Percentiles rank a stretch among this genome's conserved stretches.
Evolutionary conservation across 352 stramenopile species (phyloP).

Genomic region (Albugo laibachii): DNA sequence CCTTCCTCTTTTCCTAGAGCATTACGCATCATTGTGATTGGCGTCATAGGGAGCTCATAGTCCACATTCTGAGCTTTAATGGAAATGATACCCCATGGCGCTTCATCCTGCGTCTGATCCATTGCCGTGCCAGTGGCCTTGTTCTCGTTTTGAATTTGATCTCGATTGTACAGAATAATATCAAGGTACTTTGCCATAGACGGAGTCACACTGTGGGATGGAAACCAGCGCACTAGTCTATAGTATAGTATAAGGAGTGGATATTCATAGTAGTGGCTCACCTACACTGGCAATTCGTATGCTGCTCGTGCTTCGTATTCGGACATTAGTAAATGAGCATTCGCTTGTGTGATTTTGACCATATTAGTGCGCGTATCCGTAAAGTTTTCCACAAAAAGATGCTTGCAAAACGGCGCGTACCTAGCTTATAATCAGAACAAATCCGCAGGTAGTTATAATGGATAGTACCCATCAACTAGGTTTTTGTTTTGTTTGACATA

Average conservation of each 20-base stretch:
- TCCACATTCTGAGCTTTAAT: constrained; percentile 95
- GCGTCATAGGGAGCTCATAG: constrained; percentile 94
- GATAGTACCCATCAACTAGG: constrained; percentile 38
- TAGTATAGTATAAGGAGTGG: constrained; percentile 1
- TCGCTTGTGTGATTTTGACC: constrained; percentile 86
- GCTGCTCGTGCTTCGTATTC: constrained; percentile 87
- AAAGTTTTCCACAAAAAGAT: constrained; percentile 95
- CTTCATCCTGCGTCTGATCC: constrained; percentile 24
- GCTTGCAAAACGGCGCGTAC: constrained; percentile 98
- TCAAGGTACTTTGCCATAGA: constrained; percentile 89
- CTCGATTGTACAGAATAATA: constrained; percentile 95
- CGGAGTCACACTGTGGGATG: constrained; percentile 73
- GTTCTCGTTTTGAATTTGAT: constrained; percentile 95
- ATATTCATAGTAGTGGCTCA: constrained; percentile 1
- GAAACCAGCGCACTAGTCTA: constrained; percentile 81
- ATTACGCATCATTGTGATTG: constrained; percentile 97
- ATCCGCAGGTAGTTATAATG: background rate
- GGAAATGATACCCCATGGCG: constrained; percentile 88
- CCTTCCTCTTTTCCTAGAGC: constrained; percentile 91
- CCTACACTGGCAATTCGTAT: constrained; percentile 88
- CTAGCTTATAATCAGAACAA: constrained; percentile 12
- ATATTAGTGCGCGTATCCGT: constrained; percentile 73
- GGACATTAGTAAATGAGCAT: constrained; percentile 81
- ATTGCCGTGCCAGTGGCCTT: constrained; percentile 35
- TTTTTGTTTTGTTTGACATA: constrained; percentile 36